These are phyloP conservation scores for Annulohypoxylon maeteangense DNA, from an alignment of 495 filamentous ascomycete species.

Conservation along the genomic window DNA sequence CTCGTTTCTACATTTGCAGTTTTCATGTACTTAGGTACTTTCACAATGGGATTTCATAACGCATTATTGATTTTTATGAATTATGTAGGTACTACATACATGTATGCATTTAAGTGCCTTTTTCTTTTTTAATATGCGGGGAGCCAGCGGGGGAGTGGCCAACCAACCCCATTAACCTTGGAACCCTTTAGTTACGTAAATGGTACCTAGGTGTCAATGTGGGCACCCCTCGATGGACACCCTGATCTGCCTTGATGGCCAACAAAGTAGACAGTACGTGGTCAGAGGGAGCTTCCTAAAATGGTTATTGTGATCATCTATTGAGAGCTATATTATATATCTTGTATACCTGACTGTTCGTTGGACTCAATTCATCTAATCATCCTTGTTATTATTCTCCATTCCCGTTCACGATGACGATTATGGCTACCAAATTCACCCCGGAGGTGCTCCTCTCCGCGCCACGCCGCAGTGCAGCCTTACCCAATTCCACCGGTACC, in stretches of 20 bases:
- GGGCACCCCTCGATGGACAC: conserved; percentile 13
- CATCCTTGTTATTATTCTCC: background rate
- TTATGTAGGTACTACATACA: background rate
- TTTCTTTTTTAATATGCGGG: conserved; percentile 10
- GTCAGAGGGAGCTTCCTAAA: conserved; percentile 10
- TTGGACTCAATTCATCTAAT: background rate
- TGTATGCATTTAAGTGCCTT: background rate
- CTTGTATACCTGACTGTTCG: background rate
- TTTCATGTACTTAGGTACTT: background rate
- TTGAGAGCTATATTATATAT: background rate
- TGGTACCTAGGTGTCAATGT: conserved; percentile 15
- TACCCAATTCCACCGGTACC: conserved; percentile 77
- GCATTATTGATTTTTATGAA: background rate
- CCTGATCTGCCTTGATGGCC: background rate
- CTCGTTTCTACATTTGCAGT: background rate
- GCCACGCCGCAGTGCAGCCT: conserved; percentile 78
- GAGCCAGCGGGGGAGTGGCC: background rate
- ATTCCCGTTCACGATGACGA: conserved; percentile 63
- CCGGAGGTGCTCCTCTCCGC: conserved; percentile 87
- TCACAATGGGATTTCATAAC: background rate
- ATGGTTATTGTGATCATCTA: background rate
- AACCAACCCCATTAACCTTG: background rate
- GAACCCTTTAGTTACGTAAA: conserved; percentile 14
- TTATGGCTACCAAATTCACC: conserved; percentile 75
- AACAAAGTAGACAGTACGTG: background rate